Evolutionary conservation across 176 grass and related monocot genomes (phyloP).

Genomic region (Oryza glaberrima): DNA sequence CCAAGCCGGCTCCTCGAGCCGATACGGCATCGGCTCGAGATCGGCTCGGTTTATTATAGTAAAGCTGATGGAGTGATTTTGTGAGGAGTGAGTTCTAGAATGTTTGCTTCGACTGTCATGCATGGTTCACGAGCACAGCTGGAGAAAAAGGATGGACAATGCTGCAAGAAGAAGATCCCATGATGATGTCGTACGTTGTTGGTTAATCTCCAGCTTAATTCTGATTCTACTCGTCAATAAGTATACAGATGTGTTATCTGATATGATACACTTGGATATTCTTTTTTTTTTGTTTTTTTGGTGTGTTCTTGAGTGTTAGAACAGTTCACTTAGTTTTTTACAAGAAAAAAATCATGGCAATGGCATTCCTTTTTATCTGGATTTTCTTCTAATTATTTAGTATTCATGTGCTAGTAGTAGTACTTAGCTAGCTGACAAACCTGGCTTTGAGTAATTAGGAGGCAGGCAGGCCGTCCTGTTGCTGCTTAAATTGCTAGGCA

Average conservation of each 20-base stretch:
- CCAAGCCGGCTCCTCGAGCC: not conserved
- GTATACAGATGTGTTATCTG: not conserved
- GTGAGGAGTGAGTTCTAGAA: not conserved
- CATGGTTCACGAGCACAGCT: not conserved
- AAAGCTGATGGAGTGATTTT: too few species aligned
- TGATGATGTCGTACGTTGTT: not conserved
- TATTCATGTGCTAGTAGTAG: not conserved
- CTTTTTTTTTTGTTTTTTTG: not conserved
- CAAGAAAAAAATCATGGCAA: not conserved
- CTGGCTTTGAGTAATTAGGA: not conserved
- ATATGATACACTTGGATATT: constrained; percentile 6
- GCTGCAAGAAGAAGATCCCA: not conserved
- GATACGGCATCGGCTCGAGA: not conserved
- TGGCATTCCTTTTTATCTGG: not conserved
- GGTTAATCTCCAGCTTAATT: not conserved
- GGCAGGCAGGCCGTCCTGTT: not conserved
- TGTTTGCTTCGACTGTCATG: not conserved
- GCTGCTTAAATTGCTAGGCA: not conserved
- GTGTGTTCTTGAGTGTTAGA: not conserved
- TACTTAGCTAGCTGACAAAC: not conserved
- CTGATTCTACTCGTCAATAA: not conserved
- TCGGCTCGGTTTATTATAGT: too few species aligned
- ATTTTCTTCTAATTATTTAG: not conserved
- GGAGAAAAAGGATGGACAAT: not conserved
- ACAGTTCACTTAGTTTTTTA: not conserved